A percentile compares a stretch with the other conserved stretches of the same genome.
These are phyloP conservation scores for Boletellus emodensis DNA, from an alignment of 768 basidiomycete genomes.

Conservation along the genomic window DNA sequence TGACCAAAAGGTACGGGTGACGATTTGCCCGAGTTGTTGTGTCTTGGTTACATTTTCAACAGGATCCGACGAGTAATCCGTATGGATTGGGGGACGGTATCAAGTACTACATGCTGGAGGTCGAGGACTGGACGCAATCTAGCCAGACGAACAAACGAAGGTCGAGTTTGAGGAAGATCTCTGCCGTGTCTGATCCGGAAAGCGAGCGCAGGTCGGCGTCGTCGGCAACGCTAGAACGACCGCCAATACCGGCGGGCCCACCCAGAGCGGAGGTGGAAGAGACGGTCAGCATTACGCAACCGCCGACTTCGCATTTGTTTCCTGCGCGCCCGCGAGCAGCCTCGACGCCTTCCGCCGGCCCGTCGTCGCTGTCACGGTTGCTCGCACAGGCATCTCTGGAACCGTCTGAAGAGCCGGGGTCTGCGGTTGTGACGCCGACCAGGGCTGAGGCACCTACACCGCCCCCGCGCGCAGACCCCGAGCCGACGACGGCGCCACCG, in stretches of 20 bases:
- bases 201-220: constrained; percentile 32
- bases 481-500: constrained; percentile 2
- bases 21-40: not conserved
- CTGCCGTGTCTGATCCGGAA: constrained; percentile 37
- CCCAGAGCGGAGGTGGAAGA: constrained; percentile 72
- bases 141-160: constrained; percentile 57
- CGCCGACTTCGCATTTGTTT: constrained; percentile 67
- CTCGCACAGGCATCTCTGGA: constrained; percentile 64
- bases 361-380: constrained; percentile 75
- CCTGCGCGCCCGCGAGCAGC: constrained; percentile 59
- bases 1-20: constrained; percentile 56
- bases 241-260: constrained; percentile 47
- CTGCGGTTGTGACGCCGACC: constrained; percentile 27
- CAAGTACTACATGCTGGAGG: constrained; percentile 91
- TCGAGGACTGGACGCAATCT: constrained; percentile 89
- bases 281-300: constrained; percentile 58
- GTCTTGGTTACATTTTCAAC: constrained; percentile 2
- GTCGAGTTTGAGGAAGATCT: constrained; percentile 47
- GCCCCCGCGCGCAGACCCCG: constrained; percentile 10
- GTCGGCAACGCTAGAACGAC: constrained; percentile 8
- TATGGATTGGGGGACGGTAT: constrained; percentile 84
- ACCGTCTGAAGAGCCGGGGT: constrained; percentile 30
- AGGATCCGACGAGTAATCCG: constrained; percentile 87
- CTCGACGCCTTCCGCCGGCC: constrained; percentile 66
- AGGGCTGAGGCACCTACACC: constrained; percentile 29